These are phyloP conservation scores for Linnemannia exigua DNA, from an alignment of 192 early-diverging fungal genomes.

Conservation along the genomic window DNA sequence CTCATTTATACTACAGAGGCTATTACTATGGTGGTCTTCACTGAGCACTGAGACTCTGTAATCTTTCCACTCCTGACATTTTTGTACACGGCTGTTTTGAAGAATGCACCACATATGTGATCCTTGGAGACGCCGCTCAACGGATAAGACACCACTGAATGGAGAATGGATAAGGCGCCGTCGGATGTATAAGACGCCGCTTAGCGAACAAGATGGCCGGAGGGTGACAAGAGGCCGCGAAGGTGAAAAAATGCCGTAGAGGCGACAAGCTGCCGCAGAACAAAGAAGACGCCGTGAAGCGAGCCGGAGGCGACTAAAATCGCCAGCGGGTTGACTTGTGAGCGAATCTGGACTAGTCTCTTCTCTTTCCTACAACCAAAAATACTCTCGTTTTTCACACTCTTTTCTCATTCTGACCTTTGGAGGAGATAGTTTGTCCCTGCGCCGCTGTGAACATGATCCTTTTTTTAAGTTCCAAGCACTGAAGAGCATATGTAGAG, in stretches of 20 bases:
- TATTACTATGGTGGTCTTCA: not conserved
- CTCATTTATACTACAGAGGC: not conserved
- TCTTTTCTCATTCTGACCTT: too few species aligned
- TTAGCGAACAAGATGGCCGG: too few species aligned
- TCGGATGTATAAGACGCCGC: too few species aligned
- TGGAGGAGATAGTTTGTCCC: not conserved
- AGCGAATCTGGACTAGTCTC: not conserved
- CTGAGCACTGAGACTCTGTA: not conserved
- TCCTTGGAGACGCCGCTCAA: not conserved
- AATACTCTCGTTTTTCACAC: not conserved
- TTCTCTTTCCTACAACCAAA: not conserved
- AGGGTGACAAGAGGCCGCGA: too few species aligned
- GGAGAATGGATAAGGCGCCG: too few species aligned
- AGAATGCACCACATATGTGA: not conserved
- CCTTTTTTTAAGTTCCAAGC: slow-evolving; percentile 3
- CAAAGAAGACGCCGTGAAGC: slow-evolving; percentile 4
- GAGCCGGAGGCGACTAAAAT: not conserved
- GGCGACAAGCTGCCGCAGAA: not conserved
- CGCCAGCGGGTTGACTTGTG: not conserved
- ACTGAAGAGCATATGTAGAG: not conserved
- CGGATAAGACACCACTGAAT: too few species aligned
- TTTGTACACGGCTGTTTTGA: not conserved
- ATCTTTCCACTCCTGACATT: not conserved
- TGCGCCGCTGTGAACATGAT: not conserved
- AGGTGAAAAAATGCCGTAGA: too few species aligned